Evolutionary conservation across 805 yeast species (phyloP).

Genomic region (Ogataea salicorniae): DNA sequence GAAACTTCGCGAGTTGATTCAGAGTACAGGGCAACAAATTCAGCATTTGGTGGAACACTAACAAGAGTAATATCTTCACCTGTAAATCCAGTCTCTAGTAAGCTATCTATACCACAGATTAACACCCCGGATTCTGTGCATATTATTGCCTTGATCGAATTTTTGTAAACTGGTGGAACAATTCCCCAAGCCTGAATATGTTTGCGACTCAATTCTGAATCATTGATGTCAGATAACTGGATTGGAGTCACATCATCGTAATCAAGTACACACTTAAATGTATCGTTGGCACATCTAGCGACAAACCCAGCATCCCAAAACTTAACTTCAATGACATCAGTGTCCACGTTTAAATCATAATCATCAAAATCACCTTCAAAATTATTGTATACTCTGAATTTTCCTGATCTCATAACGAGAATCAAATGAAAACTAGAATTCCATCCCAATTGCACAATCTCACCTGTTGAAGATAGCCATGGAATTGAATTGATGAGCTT

Average conservation of each 20-base stretch:
- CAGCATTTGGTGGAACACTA: conserved; percentile 43
- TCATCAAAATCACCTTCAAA: conserved; percentile 65
- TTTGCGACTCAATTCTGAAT: neutral
- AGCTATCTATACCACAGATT: conserved; percentile 1
- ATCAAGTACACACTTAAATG: conserved; percentile 36
- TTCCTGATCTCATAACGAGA: conserved; percentile 49
- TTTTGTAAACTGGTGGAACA: conserved; percentile 15
- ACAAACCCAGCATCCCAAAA: conserved; percentile 42
- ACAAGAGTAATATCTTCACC: conserved; percentile 13
- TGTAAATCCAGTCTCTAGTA: conserved; percentile 6
- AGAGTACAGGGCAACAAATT: conserved; percentile 49
- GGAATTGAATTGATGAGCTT: conserved; percentile 26
- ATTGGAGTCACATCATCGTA: conserved; percentile 33
- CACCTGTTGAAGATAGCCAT: conserved; percentile 46
- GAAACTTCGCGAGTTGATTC: conserved; percentile 37
- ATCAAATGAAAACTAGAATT: conserved; percentile 48
- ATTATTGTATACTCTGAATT: conserved; percentile 55
- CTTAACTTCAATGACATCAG: conserved; percentile 32
- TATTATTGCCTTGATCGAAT: conserved; percentile 12
- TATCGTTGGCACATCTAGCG: conserved; percentile 35
- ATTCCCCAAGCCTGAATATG: conserved; percentile 19
- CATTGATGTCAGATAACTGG: conserved; percentile 13
- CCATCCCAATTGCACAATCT: conserved; percentile 52
- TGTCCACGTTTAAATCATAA: conserved; percentile 33
- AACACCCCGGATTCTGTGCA: conserved; percentile 12